These are phyloP conservation scores for Citrus australasica DNA, from an alignment of 345 rosid genomes.

Conservation along the genomic window DNA sequence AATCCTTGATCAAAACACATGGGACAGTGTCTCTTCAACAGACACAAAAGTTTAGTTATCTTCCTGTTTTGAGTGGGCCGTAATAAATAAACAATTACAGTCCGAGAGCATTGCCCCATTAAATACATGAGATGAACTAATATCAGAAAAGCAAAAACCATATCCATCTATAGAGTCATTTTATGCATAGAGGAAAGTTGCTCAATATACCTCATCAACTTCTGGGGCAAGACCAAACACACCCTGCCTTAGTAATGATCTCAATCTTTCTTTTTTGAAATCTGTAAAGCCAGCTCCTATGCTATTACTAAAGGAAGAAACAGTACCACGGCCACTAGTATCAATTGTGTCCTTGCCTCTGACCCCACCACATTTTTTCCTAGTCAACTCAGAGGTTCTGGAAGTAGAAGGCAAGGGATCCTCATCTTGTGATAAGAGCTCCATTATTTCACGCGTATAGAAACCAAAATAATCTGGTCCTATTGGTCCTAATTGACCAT, in stretches of 20 bases:
- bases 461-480: slow-evolving; percentile 45
- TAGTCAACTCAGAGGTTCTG: slow-evolving; percentile 11
- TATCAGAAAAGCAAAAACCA: background rate
- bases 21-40: background rate
- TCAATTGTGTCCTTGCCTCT: slow-evolving; percentile 6
- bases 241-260: slow-evolving; percentile 42
- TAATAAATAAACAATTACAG: background rate
- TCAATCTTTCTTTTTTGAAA: slow-evolving; percentile 38
- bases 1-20: background rate
- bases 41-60: background rate
- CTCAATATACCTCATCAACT: slow-evolving; percentile 49
- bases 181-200: background rate
- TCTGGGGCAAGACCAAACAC: slow-evolving; percentile 37
- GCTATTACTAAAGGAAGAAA: slow-evolving; percentile 20
- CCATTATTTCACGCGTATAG: slow-evolving; percentile 34
- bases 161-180: background rate
- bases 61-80: background rate
- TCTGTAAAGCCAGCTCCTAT: slow-evolving; percentile 44
- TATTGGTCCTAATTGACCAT: background rate
- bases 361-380: slow-evolving; percentile 2
- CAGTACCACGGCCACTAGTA: background rate
- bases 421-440: slow-evolving; percentile 37
- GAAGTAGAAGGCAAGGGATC: slow-evolving; percentile 10
- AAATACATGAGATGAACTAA: background rate
- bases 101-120: background rate